Percentiles rank a stretch among this genome's conserved stretches.
phyloP scores from a whole-genome alignment of 2,329 filamentous ascomycete genomes.

The Calonectria pteridis region DNA sequence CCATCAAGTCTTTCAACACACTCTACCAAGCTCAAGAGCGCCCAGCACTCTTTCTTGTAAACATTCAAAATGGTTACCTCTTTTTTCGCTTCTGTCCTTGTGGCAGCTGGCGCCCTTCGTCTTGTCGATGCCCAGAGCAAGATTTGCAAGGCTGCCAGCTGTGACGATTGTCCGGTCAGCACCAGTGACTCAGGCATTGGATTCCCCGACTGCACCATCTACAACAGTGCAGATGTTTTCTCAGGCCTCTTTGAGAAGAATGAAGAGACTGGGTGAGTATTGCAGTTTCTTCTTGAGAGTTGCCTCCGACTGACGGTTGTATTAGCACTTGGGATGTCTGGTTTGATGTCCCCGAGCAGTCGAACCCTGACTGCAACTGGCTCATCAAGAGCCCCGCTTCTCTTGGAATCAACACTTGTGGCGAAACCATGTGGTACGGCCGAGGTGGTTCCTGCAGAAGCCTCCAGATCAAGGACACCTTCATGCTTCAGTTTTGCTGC shows the following conservation, averaged over 20 bases:
- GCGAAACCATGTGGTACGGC: not conserved
- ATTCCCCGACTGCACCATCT: not conserved
- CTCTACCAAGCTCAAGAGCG: not conserved
- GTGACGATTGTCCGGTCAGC: not conserved
- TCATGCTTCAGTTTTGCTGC: conserved; percentile 3
- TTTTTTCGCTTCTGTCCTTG: not conserved
- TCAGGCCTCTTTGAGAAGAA: not conserved
- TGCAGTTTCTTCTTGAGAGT: not conserved
- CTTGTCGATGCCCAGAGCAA: not conserved
- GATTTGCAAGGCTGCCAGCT: not conserved
- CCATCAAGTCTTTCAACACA: not conserved
- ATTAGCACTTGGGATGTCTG: not conserved
- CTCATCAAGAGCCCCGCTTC: not conserved
- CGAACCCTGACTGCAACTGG: not conserved
- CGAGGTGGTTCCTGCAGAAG: not conserved
- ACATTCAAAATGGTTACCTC: not conserved
- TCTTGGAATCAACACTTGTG: not conserved
- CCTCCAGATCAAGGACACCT: not conserved
- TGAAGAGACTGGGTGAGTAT: not conserved
- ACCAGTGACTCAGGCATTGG: not conserved
- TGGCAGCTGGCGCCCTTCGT: not conserved
- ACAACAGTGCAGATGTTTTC: conserved; percentile 1
- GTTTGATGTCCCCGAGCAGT: not conserved
- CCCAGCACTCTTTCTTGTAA: not conserved
- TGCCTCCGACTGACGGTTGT: not conserved